phyloP scores from a whole-genome alignment of 2,329 filamentous ascomycete genomes.

The Hypoxylon rubiginosum region DNA sequence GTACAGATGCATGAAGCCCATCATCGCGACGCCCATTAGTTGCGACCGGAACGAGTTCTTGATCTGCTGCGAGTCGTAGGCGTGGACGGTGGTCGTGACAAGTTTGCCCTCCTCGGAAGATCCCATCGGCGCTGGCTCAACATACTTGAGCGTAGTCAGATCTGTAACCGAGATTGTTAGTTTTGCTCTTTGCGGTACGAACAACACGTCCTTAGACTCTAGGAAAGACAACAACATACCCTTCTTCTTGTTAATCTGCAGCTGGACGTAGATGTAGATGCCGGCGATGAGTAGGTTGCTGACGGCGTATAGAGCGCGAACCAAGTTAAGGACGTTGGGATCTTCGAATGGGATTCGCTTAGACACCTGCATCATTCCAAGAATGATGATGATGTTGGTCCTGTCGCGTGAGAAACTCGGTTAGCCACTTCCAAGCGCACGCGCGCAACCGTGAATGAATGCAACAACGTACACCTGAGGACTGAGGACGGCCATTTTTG shows the following conservation, averaged over 20 bases:
- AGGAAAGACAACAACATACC: conserved; percentile 68
- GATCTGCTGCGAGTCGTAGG: conserved; percentile 91
- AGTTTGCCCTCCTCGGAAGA: conserved; percentile 95
- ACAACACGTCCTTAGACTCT: background rate
- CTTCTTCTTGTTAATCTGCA: conserved; percentile 95
- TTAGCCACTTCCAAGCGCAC: conserved; percentile 44
- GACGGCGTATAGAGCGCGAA: conserved; percentile 67
- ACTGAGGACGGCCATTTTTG: conserved; percentile 72
- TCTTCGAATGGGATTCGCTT: conserved; percentile 97
- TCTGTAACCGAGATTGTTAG: conserved; percentile 67
- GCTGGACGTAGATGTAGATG: conserved; percentile 88
- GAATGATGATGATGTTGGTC: conserved; percentile 93
- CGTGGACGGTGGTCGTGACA: conserved; percentile 94
- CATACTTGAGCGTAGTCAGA: conserved; percentile 97
- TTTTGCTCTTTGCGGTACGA: background rate
- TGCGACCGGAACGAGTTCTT: conserved; percentile 88
- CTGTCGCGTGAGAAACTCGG: conserved; percentile 60
- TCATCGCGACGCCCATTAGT: conserved; percentile 97
- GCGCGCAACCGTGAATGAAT: conserved; percentile 17
- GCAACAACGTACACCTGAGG: conserved; percentile 73
- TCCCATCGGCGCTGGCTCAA: conserved; percentile 94
- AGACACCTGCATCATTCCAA: conserved; percentile 97
- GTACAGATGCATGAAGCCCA: conserved; percentile 98
- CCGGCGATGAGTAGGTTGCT: conserved; percentile 85
- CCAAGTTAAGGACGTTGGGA: conserved; percentile 70